A percentile compares a stretch with the other conserved stretches of the same genome.
Evolutionary conservation across 139 green algal species (phyloP).

Genomic region (Picochlorum costavermella): DNA sequence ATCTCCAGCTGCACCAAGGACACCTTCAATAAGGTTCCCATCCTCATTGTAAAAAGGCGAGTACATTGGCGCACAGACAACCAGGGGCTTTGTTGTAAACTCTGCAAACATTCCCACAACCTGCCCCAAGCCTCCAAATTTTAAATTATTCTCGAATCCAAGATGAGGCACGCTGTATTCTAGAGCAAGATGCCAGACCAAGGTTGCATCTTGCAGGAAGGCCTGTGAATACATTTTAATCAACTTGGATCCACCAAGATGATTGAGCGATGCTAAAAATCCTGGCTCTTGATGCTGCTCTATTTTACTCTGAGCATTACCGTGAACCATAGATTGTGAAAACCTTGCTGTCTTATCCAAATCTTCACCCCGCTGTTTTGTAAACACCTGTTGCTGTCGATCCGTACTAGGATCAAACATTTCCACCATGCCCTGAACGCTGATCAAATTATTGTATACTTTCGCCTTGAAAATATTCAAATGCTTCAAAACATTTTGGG

Average conservation of each 20-base stretch:
- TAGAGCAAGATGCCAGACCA: constrained; percentile 31
- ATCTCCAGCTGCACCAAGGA: not conserved
- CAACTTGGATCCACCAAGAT: not conserved
- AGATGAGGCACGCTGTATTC: constrained; percentile 38
- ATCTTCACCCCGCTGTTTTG: no score
- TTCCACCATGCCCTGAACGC: no score
- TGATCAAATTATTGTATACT: no score
- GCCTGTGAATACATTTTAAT: not conserved
- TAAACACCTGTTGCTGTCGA: no score
- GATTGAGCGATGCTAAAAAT: no score
- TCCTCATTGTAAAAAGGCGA: constrained; percentile 20
- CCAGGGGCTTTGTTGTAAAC: constrained; percentile 16
- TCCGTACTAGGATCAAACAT: no score
- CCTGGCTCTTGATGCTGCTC: no score
- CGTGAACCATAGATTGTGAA: no score
- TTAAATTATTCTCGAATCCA: constrained; percentile 17
- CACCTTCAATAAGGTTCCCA: constrained; percentile 8
- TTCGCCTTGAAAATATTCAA: no score
- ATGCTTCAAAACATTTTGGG: no score
- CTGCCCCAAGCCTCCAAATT: constrained; percentile 34
- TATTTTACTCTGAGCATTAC: no score
- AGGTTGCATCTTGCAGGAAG: not conserved
- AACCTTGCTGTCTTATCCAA: no score
- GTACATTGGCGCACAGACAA: constrained; percentile 37
- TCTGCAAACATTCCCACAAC: constrained; percentile 34